Base-by-base conservation (phyloP, 2,329 filamentous ascomycete species). In the Thielaviopsis euricoi region DNA sequence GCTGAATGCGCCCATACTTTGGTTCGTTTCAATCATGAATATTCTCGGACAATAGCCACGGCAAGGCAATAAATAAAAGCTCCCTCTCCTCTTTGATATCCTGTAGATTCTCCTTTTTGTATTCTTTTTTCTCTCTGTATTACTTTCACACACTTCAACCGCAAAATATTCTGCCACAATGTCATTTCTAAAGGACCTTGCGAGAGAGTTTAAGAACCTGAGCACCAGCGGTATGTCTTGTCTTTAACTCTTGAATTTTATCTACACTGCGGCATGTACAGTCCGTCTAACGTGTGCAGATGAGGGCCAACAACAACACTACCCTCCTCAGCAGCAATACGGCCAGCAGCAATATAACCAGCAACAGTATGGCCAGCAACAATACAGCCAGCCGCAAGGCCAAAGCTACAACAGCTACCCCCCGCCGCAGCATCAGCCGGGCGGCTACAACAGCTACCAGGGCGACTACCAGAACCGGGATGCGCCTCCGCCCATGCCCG, bases 131-230 rank as follows among this genome's bases (percentile, higher is more conserved):
- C 12, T n/a, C 21, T 48, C n/a, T 21, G 17, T 10, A 19, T 21
- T n/a, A 48, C 10, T 3, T 22, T 48, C 33, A 52, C 46, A 21
- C 13, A 29, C 23, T 50, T 12, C 10, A 13, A 26, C 46, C 3
- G 15, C 43, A 46, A 10, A 29, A 55, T 51, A 54, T 40, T n/a
- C 21, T 9, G n/a, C 53, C 64, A 67, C 56, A 62, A 75, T 74
- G 72, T 74, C 72, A 40, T 74, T 74, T 64, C 70, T 74, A 65
- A 71, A 70, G 62, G 73, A 73, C 63, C 63, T 74, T 53, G 67
- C 69, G 59, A 67, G 71, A 63, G 67, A 72, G 62, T 70, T 75
- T 49, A 74, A 78, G 64, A 71, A 73, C 63, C 69, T 79, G 57
- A 71, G 69, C 55, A 69, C 77, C 63, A 73, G 62, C 29, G 61